Percentiles rank a stretch among this genome's conserved stretches.
phyloP scores from a whole-genome alignment of 2,329 filamentous ascomycete species.

The Orbilia quercus region DNA sequence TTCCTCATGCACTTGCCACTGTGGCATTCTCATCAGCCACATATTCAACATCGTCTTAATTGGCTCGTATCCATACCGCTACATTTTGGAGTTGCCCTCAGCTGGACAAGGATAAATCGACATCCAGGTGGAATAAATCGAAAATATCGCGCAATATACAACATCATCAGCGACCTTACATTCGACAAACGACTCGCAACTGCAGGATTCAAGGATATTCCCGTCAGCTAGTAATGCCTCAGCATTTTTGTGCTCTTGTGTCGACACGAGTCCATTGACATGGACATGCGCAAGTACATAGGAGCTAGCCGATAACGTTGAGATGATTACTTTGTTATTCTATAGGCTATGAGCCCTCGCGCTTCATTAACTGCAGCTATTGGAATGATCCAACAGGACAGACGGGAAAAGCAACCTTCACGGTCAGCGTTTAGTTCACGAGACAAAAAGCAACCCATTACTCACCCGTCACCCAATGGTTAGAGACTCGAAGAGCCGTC shows the following conservation, averaged over 20 bases:
- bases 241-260: background rate
- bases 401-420: background rate
- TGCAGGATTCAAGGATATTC: background rate
- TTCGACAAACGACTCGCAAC: background rate
- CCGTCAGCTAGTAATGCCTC: background rate
- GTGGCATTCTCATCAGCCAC: constrained; percentile 11
- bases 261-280: background rate
- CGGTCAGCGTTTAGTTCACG: background rate
- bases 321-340: background rate
- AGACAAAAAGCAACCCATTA: background rate
- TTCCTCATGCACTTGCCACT: constrained; percentile 18
- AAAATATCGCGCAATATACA: constrained; percentile 7
- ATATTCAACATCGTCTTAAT: background rate
- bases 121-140: background rate
- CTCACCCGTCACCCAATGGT: background rate
- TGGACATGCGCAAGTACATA: background rate
- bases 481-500: background rate
- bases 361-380: background rate
- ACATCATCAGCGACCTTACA: background rate
- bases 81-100: background rate
- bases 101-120: background rate
- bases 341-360: background rate
- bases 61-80: background rate
- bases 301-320: background rate
- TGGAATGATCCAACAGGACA: background rate